phyloP scores from a whole-genome alignment of 495 filamentous ascomycete genomes.

The Rusavskia elegans region DNA sequence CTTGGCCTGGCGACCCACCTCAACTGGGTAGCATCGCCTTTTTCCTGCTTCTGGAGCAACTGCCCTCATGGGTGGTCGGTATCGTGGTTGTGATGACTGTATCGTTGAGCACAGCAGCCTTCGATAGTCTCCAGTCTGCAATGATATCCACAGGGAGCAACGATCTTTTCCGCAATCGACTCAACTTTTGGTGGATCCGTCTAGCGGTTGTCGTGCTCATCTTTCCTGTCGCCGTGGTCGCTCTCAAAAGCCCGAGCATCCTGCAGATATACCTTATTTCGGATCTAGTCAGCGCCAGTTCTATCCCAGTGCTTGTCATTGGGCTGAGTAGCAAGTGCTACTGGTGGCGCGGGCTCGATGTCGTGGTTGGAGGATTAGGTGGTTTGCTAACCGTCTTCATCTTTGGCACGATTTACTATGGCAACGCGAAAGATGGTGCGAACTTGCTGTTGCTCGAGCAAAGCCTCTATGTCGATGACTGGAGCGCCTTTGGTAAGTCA shows the following conservation, averaged over 20 bases:
- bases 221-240: constrained; percentile 51
- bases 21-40: constrained; percentile 50
- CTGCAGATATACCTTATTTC: constrained; percentile 65
- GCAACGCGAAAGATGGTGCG: constrained; percentile 42
- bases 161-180: constrained; percentile 61
- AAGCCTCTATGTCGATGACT: constrained; percentile 54
- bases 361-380: constrained; percentile 53
- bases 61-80: constrained; percentile 60
- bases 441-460: constrained; percentile 51
- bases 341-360: constrained; percentile 61
- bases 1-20: constrained; percentile 33
- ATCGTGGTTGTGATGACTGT: constrained; percentile 64
- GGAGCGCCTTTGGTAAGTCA: constrained; percentile 48
- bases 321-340: constrained; percentile 46
- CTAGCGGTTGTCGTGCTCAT: constrained; percentile 48
- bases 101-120: constrained; percentile 53
- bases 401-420: constrained; percentile 56
- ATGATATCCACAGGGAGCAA: constrained; percentile 64
- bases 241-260: constrained; percentile 52
- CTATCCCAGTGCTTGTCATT: constrained; percentile 51
- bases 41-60: constrained; percentile 51
- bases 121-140: constrained; percentile 58
- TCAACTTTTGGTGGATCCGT: constrained; percentile 55
- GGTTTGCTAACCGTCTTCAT: constrained; percentile 60
- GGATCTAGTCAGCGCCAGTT: constrained; percentile 53